A percentile compares a stretch with the other conserved stretches of the same genome.
Conservation (phyloP, 1,139 yeast genomes). For the Hansenula anomala region DNA sequence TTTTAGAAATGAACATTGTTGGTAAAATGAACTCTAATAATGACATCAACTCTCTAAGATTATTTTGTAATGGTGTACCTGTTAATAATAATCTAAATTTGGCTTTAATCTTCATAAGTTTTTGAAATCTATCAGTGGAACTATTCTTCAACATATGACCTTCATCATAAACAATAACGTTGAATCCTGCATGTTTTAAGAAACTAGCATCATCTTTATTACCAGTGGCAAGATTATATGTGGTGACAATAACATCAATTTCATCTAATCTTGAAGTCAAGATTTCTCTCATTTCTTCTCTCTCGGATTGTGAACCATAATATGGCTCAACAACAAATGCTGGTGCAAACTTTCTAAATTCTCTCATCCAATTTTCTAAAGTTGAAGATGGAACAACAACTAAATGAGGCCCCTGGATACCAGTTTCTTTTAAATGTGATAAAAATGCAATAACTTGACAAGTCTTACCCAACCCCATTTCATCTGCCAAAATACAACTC, state of each 20-base stretch:
- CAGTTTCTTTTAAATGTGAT: constrained; percentile 71
- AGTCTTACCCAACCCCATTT: constrained; percentile 96
- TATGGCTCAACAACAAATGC: constrained; percentile 79
- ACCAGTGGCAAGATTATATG: constrained; percentile 89
- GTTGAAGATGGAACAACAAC: constrained; percentile 96
- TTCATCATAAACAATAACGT: constrained; percentile 91
- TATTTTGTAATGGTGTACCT: constrained; percentile 96
- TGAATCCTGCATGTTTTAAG: constrained; percentile 67
- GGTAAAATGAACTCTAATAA: constrained; percentile 90
- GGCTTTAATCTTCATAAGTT: constrained; percentile 79
- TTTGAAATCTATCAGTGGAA: constrained; percentile 76
- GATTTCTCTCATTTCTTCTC: constrained; percentile 77
- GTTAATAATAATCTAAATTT: constrained; percentile 80
- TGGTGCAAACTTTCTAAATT: constrained; percentile 87
- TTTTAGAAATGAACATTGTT: constrained; percentile 68
- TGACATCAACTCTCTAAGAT: constrained; percentile 84
- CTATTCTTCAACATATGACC: constrained; percentile 96
- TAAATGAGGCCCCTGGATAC: constrained; percentile 63
- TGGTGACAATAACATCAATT: constrained; percentile 91
- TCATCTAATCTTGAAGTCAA: constrained; percentile 46
- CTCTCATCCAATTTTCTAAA: constrained; percentile 95
- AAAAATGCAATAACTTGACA: constrained; percentile 94
- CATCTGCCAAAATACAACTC: constrained; percentile 95
- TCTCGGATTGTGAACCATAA: constrained; percentile 81
- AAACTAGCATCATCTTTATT: constrained; percentile 78